Base-by-base conservation (phyloP, 2,329 filamentous ascomycete species). In the Hypoxylon sp. region DNA sequence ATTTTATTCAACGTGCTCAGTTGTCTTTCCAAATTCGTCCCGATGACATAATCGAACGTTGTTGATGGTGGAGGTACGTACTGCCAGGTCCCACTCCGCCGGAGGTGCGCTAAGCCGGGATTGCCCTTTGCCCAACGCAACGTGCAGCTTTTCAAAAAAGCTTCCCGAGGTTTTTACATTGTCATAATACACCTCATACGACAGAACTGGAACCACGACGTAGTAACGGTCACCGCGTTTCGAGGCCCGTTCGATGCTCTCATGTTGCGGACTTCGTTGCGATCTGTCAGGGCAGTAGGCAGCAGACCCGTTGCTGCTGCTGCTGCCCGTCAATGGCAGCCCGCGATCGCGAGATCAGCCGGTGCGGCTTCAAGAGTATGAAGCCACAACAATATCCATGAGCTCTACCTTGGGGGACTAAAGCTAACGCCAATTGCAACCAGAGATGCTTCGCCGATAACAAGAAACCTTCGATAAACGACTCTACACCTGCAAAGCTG, bases 181-280 rank as follows among this genome's bases (percentile, higher is more conserved):
- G 62, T 66, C 67, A 70, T 70, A 67, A 56, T 65, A 65, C 67
- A 67, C 65, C 69, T 59, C 66, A 67, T 54, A 71, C 69, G 12
- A 64, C 60, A 44, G 51, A 36, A 54, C 24, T 38, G 26, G 11
- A 65, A 58, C 54, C 65, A 64, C 62, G 46, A 69, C 58, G 7
- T 52, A 64, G 71, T 68, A 70, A 71, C 71, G 67, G 40, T 49
- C 65, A 59, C 67, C 71, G 67, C 72, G 54, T 57, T 61, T 67
- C 68, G 70, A 70, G 72, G 73, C 69, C 58, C 57, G 33, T 66
- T 73, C 73, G 78, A 83, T 81, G 82, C 80, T 81, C 82, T 83
- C 83, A 90, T 90, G 88, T 85, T 90, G 85, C 88, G 87, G 83
- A 87, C 86, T 79, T 89, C 87, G 80, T 81, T 90, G 82, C 86